phyloP scores from a whole-genome alignment of 345 rosid genomes.

The Euphorbia tirucalli region DNA sequence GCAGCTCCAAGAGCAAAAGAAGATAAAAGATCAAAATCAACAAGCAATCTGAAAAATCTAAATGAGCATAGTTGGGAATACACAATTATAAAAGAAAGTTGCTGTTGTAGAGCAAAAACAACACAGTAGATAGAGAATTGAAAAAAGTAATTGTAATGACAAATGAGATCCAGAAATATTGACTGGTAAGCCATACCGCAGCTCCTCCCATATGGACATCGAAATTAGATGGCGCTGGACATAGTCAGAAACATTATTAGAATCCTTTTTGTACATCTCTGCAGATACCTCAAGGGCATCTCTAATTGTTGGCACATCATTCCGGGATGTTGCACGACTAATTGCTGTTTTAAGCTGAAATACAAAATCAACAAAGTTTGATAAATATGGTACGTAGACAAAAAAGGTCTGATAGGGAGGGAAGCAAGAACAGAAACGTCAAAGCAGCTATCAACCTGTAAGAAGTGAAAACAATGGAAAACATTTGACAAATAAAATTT shows the following conservation, averaged over 20 bases:
- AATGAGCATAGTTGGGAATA: neutral
- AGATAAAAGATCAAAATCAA: slow-evolving; percentile 5
- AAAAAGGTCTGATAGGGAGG: slow-evolving; percentile 2
- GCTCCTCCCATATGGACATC: slow-evolving; percentile 94
- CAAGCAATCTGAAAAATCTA: neutral
- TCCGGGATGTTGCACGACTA: slow-evolving; percentile 85
- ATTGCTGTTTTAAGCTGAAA: slow-evolving; percentile 95
- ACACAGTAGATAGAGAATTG: neutral
- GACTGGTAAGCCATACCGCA: slow-evolving; percentile 44
- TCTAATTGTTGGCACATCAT: slow-evolving; percentile 80
- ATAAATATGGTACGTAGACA: neutral
- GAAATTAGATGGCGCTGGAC: slow-evolving; percentile 94
- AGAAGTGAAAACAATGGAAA: neutral
- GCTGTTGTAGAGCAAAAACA: neutral
- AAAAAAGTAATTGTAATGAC: slow-evolving; percentile 11
- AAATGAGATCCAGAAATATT: slow-evolving; percentile 1
- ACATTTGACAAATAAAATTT: neutral
- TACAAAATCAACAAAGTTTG: neutral
- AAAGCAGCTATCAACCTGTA: neutral
- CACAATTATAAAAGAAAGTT: neutral
- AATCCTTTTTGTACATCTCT: slow-evolving; percentile 90
- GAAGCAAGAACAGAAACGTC: neutral
- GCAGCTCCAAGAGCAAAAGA: slow-evolving; percentile 24
- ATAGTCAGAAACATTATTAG: slow-evolving; percentile 84
- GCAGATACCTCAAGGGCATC: slow-evolving; percentile 99